Percentiles rank a stretch among this genome's conserved stretches.
Conservation (phyloP, 2,329 filamentous ascomycete genomes). For the Triangularia verruculosa region DNA sequence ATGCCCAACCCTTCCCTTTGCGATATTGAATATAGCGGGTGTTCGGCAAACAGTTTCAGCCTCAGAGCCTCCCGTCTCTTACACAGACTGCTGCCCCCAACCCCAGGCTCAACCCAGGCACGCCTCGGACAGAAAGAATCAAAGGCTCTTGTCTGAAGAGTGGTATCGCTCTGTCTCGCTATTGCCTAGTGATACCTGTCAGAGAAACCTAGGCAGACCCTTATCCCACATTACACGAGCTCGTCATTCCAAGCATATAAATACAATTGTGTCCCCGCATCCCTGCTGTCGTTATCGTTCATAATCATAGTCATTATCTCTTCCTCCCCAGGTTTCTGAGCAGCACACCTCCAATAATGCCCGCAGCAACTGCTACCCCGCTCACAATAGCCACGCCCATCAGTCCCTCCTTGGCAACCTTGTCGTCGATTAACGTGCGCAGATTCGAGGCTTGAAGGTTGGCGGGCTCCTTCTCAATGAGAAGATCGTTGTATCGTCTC, state of each 20-base stretch:
- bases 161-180: not conserved
- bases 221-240: not conserved
- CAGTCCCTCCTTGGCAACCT: constrained; percentile 89
- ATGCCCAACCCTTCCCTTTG: not conserved
- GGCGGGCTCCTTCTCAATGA: constrained; percentile 84
- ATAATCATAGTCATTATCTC: constrained; percentile 37
- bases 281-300: not conserved
- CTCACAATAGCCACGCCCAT: constrained; percentile 94
- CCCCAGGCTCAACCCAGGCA: not conserved
- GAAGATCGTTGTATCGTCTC: constrained; percentile 86
- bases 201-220: not conserved
- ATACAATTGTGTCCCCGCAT: not conserved
- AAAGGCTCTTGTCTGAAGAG: not conserved
- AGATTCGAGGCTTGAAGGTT: constrained; percentile 90
- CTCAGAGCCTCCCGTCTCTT: not conserved
- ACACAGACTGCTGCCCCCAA: not conserved
- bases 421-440: constrained; percentile 86
- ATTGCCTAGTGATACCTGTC: not conserved
- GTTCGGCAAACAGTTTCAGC: not conserved
- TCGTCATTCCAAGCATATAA: not conserved
- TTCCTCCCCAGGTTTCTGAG: constrained; percentile 70
- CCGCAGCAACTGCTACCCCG: constrained; percentile 86
- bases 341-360: constrained; percentile 85
- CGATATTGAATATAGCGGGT: not conserved
- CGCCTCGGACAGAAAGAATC: not conserved